Percentiles rank a stretch among this genome's conserved stretches.
Evolutionary conservation across 768 basidiomycete species (phyloP).

Genomic region (Boletus reticulatus): DNA sequence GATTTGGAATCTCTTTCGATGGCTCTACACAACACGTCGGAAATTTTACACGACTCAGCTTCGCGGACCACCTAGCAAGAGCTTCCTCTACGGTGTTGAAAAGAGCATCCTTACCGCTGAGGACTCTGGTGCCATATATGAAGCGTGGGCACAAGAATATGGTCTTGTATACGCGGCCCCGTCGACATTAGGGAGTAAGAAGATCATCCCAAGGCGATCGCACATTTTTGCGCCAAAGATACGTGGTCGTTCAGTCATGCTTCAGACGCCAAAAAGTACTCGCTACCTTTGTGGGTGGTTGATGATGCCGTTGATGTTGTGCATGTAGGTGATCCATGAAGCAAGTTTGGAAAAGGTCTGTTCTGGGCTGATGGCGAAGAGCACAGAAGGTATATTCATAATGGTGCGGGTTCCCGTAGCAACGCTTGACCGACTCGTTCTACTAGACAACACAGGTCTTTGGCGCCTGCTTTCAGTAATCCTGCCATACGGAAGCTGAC

Average conservation of each 20-base stretch:
- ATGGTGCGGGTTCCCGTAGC: too few relatives aligned
- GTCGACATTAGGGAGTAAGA: slow-evolving; percentile 1
- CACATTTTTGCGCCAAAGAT: slow-evolving; percentile 2
- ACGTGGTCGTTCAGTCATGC: slow-evolving; percentile 39
- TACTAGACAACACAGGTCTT: background rate
- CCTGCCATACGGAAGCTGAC: background rate
- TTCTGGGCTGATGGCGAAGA: slow-evolving; percentile 7
- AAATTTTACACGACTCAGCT: slow-evolving; percentile 1
- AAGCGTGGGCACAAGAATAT: slow-evolving; percentile 17
- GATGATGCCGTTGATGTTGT: background rate
- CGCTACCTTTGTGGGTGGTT: slow-evolving; percentile 15
- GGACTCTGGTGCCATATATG: slow-evolving; percentile 7
- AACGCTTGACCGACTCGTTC: too few relatives aligned
- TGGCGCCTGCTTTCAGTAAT: background rate
- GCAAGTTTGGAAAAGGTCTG: slow-evolving; percentile 27
- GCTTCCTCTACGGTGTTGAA: slow-evolving; percentile 14
- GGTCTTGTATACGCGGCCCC: slow-evolving; percentile 9
- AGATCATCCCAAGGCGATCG: slow-evolving; percentile 32
- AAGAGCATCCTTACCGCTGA: background rate
- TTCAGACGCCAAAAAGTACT: slow-evolving; percentile 32
- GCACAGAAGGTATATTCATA: background rate
- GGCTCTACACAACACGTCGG: slow-evolving; percentile 31
- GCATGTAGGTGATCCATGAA: background rate
- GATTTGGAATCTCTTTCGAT: slow-evolving; percentile 6
- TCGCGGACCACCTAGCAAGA: slow-evolving; percentile 11